These are phyloP conservation scores for Russula brevipes DNA, from an alignment of 768 basidiomycete genomes.

Conservation along the genomic window DNA sequence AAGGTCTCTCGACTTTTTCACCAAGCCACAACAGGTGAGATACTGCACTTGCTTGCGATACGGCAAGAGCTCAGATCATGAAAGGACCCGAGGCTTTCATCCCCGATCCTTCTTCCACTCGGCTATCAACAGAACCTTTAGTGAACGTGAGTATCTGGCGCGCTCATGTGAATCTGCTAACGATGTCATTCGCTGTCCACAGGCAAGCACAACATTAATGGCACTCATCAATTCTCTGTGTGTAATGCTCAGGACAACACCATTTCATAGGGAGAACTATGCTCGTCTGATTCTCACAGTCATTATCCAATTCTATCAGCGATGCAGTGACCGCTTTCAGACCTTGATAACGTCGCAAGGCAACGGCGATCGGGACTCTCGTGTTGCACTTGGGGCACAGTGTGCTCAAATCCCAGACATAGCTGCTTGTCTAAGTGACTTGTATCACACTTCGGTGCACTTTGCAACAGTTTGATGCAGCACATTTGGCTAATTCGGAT, in stretches of 20 bases:
- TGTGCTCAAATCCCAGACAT: slow-evolving; percentile 87
- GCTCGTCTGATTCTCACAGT: slow-evolving; percentile 89
- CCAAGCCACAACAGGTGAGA: slow-evolving; percentile 69
- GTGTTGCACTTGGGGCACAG: slow-evolving; percentile 56
- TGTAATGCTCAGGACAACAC: slow-evolving; percentile 82
- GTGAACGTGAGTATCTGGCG: slow-evolving; percentile 52
- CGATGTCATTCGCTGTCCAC: background rate
- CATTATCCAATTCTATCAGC: slow-evolving; percentile 93
- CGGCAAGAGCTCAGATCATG: slow-evolving; percentile 6
- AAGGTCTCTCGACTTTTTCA: slow-evolving; percentile 86
- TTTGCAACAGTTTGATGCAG: background rate
- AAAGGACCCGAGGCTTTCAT: slow-evolving; percentile 83
- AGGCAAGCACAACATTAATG: slow-evolving; percentile 83
- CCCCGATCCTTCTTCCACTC: slow-evolving; percentile 63
- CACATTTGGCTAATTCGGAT: background rate
- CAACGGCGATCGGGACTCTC: slow-evolving; percentile 37
- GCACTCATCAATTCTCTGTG: slow-evolving; percentile 89
- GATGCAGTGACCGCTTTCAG: slow-evolving; percentile 85
- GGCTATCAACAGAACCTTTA: slow-evolving; percentile 66
- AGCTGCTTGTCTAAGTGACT: slow-evolving; percentile 63
- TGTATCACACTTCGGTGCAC: slow-evolving; percentile 52
- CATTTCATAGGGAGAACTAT: slow-evolving; percentile 94
- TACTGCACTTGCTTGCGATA: background rate
- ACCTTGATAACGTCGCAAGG: slow-evolving; percentile 51
- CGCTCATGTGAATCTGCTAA: background rate